Evolutionary conservation across 2,329 filamentous ascomycete genomes (phyloP).

Genomic region (Colletotrichum somersetense): DNA sequence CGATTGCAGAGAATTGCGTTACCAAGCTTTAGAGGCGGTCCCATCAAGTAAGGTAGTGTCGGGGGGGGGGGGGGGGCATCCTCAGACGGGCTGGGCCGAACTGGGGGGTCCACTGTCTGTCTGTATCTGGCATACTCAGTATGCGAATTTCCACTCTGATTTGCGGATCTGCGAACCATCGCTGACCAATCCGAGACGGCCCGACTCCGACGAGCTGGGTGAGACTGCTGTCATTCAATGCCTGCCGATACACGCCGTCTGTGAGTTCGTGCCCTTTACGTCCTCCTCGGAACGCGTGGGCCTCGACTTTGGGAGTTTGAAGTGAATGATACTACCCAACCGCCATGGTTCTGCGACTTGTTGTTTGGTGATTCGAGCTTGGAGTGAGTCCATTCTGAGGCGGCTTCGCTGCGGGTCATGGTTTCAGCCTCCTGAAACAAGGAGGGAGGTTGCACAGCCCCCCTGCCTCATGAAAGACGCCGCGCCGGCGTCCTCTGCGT

Average conservation of each 20-base stretch:
- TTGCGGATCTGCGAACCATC: slow-evolving; percentile 34
- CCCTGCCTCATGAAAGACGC: background rate
- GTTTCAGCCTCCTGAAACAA: slow-evolving; percentile 41
- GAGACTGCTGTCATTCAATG: background rate
- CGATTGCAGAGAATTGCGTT: slow-evolving; percentile 15
- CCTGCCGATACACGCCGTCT: background rate
- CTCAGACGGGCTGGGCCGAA: slow-evolving; percentile 31
- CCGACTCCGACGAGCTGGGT: background rate
- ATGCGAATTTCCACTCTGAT: slow-evolving; percentile 13
- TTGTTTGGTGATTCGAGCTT: slow-evolving; percentile 4
- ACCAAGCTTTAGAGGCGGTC: background rate
- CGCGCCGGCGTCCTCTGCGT: slow-evolving; percentile 14
- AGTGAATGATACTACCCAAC: background rate
- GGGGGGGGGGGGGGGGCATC: slow-evolving; percentile 11
- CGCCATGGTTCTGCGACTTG: background rate
- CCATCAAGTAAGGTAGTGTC: slow-evolving; percentile 30
- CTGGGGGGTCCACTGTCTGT: background rate
- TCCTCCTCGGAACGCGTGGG: background rate
- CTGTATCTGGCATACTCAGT: no score
- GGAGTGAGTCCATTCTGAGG: slow-evolving; percentile 20
- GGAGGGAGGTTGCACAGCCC: slow-evolving; percentile 29
- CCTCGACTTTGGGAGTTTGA: background rate
- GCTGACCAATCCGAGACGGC: background rate
- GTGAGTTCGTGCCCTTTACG: background rate
- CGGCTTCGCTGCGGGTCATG: slow-evolving; percentile 25